Conservation (phyloP, 495 filamentous ascomycete species). For the Gamarada debralockiae region DNA sequence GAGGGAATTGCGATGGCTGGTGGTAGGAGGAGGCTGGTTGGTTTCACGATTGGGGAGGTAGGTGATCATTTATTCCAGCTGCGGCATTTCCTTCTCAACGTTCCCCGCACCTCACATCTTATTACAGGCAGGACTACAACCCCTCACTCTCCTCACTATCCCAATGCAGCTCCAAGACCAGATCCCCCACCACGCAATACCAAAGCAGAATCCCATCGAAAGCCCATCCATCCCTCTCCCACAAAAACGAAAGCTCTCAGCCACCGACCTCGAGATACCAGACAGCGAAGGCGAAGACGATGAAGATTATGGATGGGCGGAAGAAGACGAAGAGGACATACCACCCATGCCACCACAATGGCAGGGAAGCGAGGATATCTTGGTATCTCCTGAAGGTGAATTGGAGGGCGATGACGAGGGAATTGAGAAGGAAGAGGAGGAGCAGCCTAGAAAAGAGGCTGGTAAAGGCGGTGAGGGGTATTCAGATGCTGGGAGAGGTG, state of each 20-base stretch:
- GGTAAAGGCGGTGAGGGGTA: constrained; percentile 30
- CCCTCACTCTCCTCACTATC: constrained; percentile 5
- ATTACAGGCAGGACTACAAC: constrained; percentile 12
- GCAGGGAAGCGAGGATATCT: constrained; percentile 25
- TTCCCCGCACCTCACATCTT: neutral
- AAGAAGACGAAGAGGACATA: constrained; percentile 25
- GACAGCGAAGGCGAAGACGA: constrained; percentile 27
- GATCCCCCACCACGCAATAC: neutral
- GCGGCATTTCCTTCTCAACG: neutral
- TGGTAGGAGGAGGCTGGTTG: constrained; percentile 5
- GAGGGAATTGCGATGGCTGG: constrained; percentile 17
- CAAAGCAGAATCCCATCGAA: neutral
- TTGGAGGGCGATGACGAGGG: constrained; percentile 30
- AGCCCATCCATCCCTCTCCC: constrained; percentile 6
- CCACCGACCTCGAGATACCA: constrained; percentile 19
- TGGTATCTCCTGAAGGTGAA: constrained; percentile 11
- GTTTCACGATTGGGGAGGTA: constrained; percentile 19
- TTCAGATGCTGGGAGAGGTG: constrained; percentile 28
- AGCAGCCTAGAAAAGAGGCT: constrained; percentile 29
- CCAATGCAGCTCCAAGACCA: neutral
- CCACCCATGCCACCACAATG: constrained; percentile 22
- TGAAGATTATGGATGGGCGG: constrained; percentile 27
- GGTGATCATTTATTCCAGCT: neutral
- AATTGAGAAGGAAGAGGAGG: constrained; percentile 38
- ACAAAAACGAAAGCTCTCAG: constrained; percentile 22